A percentile compares a stretch with the other conserved stretches of the same genome.
These are phyloP conservation scores for Sanguinoderma infundibulare DNA, from an alignment of 1,284 basidiomycete species.

Conservation along the genomic window DNA sequence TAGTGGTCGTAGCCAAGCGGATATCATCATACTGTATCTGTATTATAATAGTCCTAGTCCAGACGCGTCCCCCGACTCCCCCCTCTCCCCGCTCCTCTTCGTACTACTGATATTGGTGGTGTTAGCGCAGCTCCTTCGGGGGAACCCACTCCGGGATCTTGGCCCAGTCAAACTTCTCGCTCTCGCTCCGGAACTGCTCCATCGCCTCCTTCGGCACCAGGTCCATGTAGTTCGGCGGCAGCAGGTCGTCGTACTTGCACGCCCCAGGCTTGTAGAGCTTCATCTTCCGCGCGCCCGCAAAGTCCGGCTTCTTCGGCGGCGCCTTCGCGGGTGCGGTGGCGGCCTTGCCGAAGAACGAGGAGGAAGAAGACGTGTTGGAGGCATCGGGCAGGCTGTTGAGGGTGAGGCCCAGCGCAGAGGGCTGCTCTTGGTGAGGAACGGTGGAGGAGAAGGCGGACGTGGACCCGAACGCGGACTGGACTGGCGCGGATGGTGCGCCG, in stretches of 20 bases:
- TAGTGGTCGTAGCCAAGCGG: too few species aligned
- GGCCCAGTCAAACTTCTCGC: slow-evolving; percentile 69
- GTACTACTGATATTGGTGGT: too few species aligned
- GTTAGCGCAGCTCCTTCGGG: slow-evolving; percentile 68
- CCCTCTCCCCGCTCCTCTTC: too few species aligned
- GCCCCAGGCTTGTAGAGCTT: slow-evolving; percentile 47
- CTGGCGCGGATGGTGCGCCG: slow-evolving; percentile 28
- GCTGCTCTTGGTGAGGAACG: not conserved
- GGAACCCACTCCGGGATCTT: slow-evolving; percentile 81
- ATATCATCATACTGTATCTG: too few species aligned
- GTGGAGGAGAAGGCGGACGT: slow-evolving; percentile 35
- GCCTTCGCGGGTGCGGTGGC: slow-evolving; percentile 12
- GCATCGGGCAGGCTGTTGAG: not conserved
- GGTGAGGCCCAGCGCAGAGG: not conserved
- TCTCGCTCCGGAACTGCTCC: slow-evolving; percentile 61
- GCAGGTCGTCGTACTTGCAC: slow-evolving; percentile 58
- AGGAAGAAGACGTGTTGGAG: not conserved
- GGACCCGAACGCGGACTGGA: slow-evolving; percentile 40
- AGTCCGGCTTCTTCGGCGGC: slow-evolving; percentile 43
- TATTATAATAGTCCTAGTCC: too few species aligned
- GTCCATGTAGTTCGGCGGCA: slow-evolving; percentile 63
- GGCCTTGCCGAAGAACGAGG: not conserved
- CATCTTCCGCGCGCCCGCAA: slow-evolving; percentile 41
- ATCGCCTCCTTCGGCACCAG: slow-evolving; percentile 55
- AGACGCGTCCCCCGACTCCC: too few species aligned